phyloP scores from a whole-genome alignment of 129 eudicot species.

The Arctium minus region DNA sequence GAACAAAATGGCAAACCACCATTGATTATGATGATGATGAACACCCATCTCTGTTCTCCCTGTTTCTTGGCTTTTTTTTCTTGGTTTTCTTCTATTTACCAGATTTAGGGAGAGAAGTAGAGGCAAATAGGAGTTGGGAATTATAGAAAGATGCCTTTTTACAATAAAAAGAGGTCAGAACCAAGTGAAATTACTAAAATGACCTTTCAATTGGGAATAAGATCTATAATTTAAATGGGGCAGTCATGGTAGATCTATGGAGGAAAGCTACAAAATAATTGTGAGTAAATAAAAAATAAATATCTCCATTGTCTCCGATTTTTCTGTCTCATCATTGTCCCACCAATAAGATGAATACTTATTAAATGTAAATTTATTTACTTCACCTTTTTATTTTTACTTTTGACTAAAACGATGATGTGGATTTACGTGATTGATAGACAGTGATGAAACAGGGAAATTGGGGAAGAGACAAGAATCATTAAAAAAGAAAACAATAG shows the following conservation, averaged over 20 bases:
- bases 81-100: constrained; percentile 9
- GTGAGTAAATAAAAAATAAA: constrained; percentile 3
- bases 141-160: constrained; percentile 4
- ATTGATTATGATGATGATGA: constrained; percentile 9
- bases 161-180: constrained; percentile 12
- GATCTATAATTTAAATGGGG: constrained; percentile 12
- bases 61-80: too few species aligned
- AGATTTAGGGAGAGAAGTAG: constrained; percentile 16
- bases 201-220: constrained; percentile 16
- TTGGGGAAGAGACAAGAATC: constrained; percentile 14
- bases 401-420: too few species aligned
- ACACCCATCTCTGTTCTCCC: constrained; percentile 43
- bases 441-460: too few species aligned
- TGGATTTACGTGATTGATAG: too few species aligned
- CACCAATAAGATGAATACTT: too few species aligned
- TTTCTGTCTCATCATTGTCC: too few species aligned
- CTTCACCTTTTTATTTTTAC: too few species aligned
- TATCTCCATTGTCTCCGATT: background rate
- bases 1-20: constrained; percentile 32
- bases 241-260: constrained; percentile 30
- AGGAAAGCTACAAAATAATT: constrained; percentile 23
- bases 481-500: constrained; percentile 22
- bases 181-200: constrained; percentile 14
- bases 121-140: background rate
- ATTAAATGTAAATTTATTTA: too few species aligned